Conservation (phyloP, 2,329 filamentous ascomycete genomes). For the Sarocladium oryzae region DNA sequence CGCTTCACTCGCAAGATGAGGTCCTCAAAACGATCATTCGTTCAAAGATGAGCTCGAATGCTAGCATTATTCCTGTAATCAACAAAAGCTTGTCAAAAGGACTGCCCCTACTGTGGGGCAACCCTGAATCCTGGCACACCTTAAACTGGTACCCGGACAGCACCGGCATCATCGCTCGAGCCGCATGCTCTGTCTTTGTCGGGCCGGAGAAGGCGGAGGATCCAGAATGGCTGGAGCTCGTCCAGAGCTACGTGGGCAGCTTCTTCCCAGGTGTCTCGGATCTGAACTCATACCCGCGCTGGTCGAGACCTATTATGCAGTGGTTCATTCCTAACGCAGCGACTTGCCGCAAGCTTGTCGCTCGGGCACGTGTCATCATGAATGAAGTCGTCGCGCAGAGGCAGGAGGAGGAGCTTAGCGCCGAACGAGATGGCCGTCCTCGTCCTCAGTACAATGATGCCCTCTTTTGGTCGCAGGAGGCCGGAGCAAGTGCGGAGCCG, state of each 20-base stretch:
- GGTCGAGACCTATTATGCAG: slow-evolving; percentile 13
- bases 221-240: slow-evolving; percentile 15
- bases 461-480: slow-evolving; percentile 16
- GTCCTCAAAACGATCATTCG: background rate
- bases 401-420: slow-evolving; percentile 10
- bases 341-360: slow-evolving; percentile 11
- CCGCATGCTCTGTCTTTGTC: slow-evolving; percentile 16
- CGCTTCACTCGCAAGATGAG: background rate
- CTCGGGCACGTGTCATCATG: slow-evolving; percentile 10
- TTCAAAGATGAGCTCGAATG: background rate
- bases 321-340: slow-evolving; percentile 16
- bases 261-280: slow-evolving; percentile 8
- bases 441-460: slow-evolving; percentile 13
- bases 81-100: background rate
- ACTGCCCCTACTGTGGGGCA: background rate
- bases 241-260: slow-evolving; percentile 11
- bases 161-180: slow-evolving; percentile 13
- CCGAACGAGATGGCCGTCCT: slow-evolving; percentile 6
- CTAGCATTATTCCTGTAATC: background rate
- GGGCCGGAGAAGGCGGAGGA: slow-evolving; percentile 16
- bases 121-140: slow-evolving; percentile 11
- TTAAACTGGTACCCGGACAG: slow-evolving; percentile 10
- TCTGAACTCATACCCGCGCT: slow-evolving; percentile 14
- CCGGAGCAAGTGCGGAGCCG: slow-evolving; percentile 11
- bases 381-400: slow-evolving; percentile 14